Percentiles rank a stretch among this genome's conserved stretches.
Evolutionary conservation across 768 basidiomycete genomes (phyloP).

Genomic region (Termitomyces sp.): DNA sequence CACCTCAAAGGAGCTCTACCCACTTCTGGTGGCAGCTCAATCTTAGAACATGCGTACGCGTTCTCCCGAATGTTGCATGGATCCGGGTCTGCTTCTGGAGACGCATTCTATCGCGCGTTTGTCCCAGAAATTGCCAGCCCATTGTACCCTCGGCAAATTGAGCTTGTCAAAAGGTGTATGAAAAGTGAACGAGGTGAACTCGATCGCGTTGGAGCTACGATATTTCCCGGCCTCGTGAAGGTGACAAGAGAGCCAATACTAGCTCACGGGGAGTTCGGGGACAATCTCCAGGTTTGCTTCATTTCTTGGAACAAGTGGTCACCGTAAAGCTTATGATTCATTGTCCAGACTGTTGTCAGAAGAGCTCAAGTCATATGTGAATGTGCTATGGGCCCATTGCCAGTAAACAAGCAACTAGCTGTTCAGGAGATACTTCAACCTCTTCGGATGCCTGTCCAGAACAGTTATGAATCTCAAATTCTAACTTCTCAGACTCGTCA

Average conservation of each 20-base stretch:
- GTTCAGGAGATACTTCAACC: background rate
- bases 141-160: conserved; percentile 74
- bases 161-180: conserved; percentile 78
- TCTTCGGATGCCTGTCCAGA: background rate
- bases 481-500: background rate
- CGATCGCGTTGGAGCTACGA: conserved; percentile 76
- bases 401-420: conserved; percentile 13
- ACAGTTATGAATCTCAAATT: background rate
- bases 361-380: conserved; percentile 86
- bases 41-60: conserved; percentile 68
- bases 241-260: conserved; percentile 41
- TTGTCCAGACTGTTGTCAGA: conserved; percentile 59
- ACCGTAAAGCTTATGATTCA: background rate
- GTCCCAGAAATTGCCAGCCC: conserved; percentile 76
- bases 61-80: conserved; percentile 88
- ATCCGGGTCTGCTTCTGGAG: conserved; percentile 50
- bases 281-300: conserved; percentile 43
- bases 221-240: conserved; percentile 87
- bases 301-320: conserved; percentile 1
- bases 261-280: conserved; percentile 30
- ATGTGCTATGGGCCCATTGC: conserved; percentile 54
- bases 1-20: conserved; percentile 42
- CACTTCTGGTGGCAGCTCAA: conserved; percentile 39
- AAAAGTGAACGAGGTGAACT: conserved; percentile 67
- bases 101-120: conserved; percentile 83